These are phyloP conservation scores for Mortierella sp. DNA, from an alignment of 371 early-diverging fungal genomes.

Conservation along the genomic window DNA sequence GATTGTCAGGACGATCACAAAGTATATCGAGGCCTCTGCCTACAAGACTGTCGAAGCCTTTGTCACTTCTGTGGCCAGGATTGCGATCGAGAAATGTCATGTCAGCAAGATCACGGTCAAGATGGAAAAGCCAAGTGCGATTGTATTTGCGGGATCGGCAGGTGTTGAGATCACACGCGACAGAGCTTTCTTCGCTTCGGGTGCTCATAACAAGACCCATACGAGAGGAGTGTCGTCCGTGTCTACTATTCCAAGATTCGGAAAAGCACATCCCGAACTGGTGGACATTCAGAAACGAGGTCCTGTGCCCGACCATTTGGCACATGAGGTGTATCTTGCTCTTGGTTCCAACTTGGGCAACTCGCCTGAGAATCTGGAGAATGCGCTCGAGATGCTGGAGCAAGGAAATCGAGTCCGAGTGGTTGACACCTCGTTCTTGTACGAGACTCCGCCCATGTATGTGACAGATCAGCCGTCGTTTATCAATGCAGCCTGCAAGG, in stretches of 20 bases:
- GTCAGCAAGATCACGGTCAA: slow-evolving; percentile 87
- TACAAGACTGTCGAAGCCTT: slow-evolving; percentile 91
- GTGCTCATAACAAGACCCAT: slow-evolving; percentile 15
- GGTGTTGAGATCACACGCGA: slow-evolving; percentile 92
- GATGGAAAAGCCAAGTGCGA: slow-evolving; percentile 92
- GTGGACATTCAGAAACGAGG: slow-evolving; percentile 19
- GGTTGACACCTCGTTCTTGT: slow-evolving; percentile 95
- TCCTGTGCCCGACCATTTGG: slow-evolving; percentile 27
- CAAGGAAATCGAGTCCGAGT: slow-evolving; percentile 63
- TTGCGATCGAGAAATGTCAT: slow-evolving; percentile 82
- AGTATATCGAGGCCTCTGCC: slow-evolving; percentile 74
- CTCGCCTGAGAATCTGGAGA: slow-evolving; percentile 78
- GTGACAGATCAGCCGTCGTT: slow-evolving; percentile 92
- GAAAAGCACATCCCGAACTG: background rate
- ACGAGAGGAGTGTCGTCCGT: slow-evolving; percentile 43
- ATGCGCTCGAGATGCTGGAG: slow-evolving; percentile 76
- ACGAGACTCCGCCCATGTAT: slow-evolving; percentile 98
- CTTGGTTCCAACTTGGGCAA: slow-evolving; percentile 96
- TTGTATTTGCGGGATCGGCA: slow-evolving; percentile 91
- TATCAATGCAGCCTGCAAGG: slow-evolving; percentile 90
- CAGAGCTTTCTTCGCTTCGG: slow-evolving; percentile 57
- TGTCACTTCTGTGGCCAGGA: slow-evolving; percentile 76
- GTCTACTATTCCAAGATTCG: slow-evolving; percentile 28
- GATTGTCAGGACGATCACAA: slow-evolving; percentile 81
- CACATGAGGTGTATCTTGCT: slow-evolving; percentile 76